Conservation (phyloP, 164 flowering plant genomes). For the Stephania japonica region DNA sequence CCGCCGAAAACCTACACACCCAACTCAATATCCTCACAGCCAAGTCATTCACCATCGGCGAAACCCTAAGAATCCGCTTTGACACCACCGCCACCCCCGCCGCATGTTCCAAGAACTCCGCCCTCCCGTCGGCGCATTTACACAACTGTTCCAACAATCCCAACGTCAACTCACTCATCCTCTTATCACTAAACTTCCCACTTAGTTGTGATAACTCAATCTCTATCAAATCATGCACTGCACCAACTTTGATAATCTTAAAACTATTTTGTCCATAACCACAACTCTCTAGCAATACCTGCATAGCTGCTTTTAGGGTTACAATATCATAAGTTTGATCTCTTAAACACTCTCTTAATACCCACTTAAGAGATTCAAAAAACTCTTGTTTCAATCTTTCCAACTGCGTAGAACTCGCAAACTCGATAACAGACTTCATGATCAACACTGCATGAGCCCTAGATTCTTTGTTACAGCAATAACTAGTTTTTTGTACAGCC, state of each 20-base stretch:
- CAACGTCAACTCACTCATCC: conserved; percentile 39
- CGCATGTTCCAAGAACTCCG: conserved; percentile 48
- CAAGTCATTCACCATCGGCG: conserved; percentile 47
- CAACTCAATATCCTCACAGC: conserved; percentile 52
- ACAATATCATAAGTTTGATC: neutral
- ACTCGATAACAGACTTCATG: conserved; percentile 29
- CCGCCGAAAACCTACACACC: conserved; percentile 45
- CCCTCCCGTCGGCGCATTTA: conserved; percentile 70
- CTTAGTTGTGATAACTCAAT: conserved; percentile 21
- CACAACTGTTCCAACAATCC: conserved; percentile 49
- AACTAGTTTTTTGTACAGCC: conserved; percentile 18
- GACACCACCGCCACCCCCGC: conserved; percentile 75
- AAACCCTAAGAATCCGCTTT: conserved; percentile 70
- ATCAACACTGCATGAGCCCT: conserved; percentile 30
- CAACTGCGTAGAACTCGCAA: conserved; percentile 15
- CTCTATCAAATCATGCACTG: conserved; percentile 47
- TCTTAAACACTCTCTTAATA: conserved; percentile 17
- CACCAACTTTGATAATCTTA: conserved; percentile 54
- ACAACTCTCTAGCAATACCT: conserved; percentile 43
- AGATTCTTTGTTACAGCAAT: conserved; percentile 3
- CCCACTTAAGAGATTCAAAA: conserved; percentile 26
- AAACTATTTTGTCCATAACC: conserved; percentile 72
- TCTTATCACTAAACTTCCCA: conserved; percentile 26
- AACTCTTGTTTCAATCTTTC: conserved; percentile 36
- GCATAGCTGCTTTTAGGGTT: conserved; percentile 42